Evolutionary conservation across 2,329 filamentous ascomycete species (phyloP), one percentile per base, ranked within the genome.

Genomic region (Myriosclerotinia scirpicola): DNA sequence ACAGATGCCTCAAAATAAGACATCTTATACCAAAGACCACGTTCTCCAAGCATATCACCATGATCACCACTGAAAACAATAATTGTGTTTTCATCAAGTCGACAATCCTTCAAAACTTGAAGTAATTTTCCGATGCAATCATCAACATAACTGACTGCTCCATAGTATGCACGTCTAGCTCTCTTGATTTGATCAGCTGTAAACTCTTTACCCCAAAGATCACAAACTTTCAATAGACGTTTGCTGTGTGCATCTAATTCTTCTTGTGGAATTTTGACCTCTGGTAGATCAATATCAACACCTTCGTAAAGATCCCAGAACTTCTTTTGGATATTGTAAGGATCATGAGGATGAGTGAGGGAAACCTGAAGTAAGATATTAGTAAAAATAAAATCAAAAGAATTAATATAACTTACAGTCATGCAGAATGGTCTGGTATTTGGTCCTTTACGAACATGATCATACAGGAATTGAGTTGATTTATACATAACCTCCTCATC

Each of bases 11-110:
- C 93, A 74, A 93, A 97, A 85, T 95, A 97, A 76, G 87, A 92
- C 93, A 97, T 97, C 84, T 97, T 97, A 83, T 97, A 93, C 93
- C 93, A 97, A 56, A 97, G 81, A 7, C 91, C 90, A 64, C 92
- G 88, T 81, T 97, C 93, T 67, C 93, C 93, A 9, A 97, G 85
- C 93, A 97, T 97, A 78, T 97, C 93, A 66, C 93, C 93, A 75
- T 97, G 93, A 77, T 97, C 93, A 54, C 93, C 93, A 67, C 90
- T 93, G 80, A 97, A 97, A 71, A 97, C 88, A 73, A 97, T 83
- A 73, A 97, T 93, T 15, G 93, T 97, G 79, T 97, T 87, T 44
- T 96, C 87, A 68, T 89, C 89, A 54, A 97, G 82, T 8, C 88
- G 86, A 75, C 92, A 94, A 68, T 92, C 85, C 77, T 93, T 90